Evolutionary conservation across 306 rosid genomes (phyloP).

Genomic region (Pyrus betulifolia): DNA sequence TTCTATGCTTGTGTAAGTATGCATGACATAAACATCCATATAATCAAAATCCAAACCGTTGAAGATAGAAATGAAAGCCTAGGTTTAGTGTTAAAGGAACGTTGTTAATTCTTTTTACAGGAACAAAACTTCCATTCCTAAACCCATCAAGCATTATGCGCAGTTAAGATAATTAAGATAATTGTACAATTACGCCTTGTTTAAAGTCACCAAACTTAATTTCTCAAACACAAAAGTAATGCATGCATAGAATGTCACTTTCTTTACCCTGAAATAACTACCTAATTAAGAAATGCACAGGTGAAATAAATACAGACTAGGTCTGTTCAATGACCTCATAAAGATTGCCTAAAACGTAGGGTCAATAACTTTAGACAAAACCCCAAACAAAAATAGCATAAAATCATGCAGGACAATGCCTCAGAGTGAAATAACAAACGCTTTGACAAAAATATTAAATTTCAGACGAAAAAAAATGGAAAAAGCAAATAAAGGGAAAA

Average conservation of each 20-base stretch:
- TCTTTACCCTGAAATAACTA: background rate
- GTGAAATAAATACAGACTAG: background rate
- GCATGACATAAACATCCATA: conserved; percentile 1
- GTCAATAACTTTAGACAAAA: background rate
- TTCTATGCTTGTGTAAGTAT: conserved; percentile 10
- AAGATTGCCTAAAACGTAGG: background rate
- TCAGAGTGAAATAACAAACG: background rate
- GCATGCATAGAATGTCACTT: background rate
- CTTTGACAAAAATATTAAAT: background rate
- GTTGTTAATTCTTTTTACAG: background rate
- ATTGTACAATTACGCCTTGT: background rate
- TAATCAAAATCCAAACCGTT: background rate
- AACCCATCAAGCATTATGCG: background rate
- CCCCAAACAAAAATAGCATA: background rate
- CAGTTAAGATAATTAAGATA: conserved; percentile 1
- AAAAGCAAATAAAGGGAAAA: background rate
- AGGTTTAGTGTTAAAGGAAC: background rate
- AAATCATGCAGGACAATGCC: background rate
- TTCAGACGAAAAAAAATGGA: background rate
- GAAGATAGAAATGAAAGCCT: conserved; percentile 1
- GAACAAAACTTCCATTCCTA: background rate
- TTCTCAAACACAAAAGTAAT: background rate
- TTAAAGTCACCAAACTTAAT: conserved; percentile 1
- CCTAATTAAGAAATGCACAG: too few relatives aligned
- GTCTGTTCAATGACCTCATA: background rate